Base-by-base conservation (phyloP, 768 basidiomycete genomes). In the Leucocoprinus sp. region DNA sequence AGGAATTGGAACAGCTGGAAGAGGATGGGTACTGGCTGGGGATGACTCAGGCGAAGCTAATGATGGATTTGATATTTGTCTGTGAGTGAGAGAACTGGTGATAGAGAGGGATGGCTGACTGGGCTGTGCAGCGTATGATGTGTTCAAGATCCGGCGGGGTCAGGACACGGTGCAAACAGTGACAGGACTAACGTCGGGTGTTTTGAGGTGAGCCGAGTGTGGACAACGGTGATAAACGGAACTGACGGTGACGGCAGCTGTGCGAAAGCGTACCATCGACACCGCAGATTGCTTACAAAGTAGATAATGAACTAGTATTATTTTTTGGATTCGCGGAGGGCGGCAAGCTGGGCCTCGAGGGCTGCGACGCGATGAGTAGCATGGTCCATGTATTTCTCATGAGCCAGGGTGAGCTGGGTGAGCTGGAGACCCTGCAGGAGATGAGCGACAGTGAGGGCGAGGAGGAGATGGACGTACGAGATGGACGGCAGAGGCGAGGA, bases 31-130 rank as follows among this genome's bases (percentile, higher is more conserved):
- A 82, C 55, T 91, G 88, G 88, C 65, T 91, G 37, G 77, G 77
- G 53, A 61, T 85, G 40, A 72, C 81, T 19, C 67, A 82, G 48
- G 66, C 70, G 45, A 92, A 92, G 67, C 66, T 92, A 49, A 55
- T 74, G 34, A 87, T 90, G 86, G 89, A 92, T 60, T 65, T 92
- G 50, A 77, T 89, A 55, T 92, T 91, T 64, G 89, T 90, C 58
- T 89, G 88, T 92, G 58, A 54, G 68, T 67, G n/a, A 42, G 28
- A 26, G 24, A 35, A 35, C 33, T 23, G 6, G 31, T 34, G 35
- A 31, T 11, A 8, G 21, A 23, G 34, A 36, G 29, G 38, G 44
- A 38, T 15, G 15, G 27, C 51, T 54, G 33, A 44, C 27, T 42
- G 37, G 37, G 43, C 19, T 31, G 24, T 37, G 42, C 50, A 91